phyloP scores from a whole-genome alignment of 768 basidiomycete species.

The Cystobasidiopsis lactophilus region DNA sequence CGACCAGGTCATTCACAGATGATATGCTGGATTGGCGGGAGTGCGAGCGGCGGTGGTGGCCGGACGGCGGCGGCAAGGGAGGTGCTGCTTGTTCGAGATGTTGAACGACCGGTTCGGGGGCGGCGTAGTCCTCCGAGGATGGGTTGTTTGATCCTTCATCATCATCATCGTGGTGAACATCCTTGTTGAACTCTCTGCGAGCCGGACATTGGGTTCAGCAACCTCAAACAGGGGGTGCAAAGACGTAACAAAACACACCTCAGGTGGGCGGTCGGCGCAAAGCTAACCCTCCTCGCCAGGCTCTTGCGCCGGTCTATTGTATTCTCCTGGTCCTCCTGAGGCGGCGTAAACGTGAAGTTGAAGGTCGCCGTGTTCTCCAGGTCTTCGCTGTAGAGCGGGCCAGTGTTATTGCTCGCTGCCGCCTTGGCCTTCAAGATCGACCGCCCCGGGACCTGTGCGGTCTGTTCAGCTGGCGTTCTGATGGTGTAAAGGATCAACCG shows the following conservation, averaged over 20 bases:
- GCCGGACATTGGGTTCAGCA: not conserved
- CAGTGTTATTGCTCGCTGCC: not conserved
- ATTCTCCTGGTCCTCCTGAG: constrained; percentile 8
- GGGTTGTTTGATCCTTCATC: not conserved
- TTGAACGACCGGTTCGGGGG: not conserved
- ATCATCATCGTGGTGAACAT: not conserved
- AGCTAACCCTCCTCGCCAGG: constrained; percentile 14
- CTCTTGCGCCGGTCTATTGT: constrained; percentile 9
- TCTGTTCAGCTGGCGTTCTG: not conserved
- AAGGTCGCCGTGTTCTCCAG: constrained; percentile 6
- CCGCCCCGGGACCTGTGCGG: constrained; percentile 12
- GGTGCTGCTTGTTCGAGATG: too few relatives aligned
- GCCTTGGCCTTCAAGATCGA: constrained; percentile 16
- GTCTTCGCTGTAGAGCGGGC: not conserved
- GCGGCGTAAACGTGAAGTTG: not conserved
- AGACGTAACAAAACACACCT: constrained; percentile 1
- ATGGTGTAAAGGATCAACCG: too few relatives aligned
- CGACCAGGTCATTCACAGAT: not conserved
- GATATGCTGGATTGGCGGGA: not conserved
- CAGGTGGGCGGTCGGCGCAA: constrained; percentile 17
- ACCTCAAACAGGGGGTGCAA: not conserved
- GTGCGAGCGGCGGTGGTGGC: not conserved
- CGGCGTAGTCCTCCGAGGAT: not conserved
- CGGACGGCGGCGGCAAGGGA: not conserved
- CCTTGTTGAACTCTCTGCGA: constrained; percentile 3